A percentile compares a stretch with the other conserved stretches of the same genome.
phyloP scores from a whole-genome alignment of 2,329 filamentous ascomycete species.

The Trichoderma atroviride region DNA sequence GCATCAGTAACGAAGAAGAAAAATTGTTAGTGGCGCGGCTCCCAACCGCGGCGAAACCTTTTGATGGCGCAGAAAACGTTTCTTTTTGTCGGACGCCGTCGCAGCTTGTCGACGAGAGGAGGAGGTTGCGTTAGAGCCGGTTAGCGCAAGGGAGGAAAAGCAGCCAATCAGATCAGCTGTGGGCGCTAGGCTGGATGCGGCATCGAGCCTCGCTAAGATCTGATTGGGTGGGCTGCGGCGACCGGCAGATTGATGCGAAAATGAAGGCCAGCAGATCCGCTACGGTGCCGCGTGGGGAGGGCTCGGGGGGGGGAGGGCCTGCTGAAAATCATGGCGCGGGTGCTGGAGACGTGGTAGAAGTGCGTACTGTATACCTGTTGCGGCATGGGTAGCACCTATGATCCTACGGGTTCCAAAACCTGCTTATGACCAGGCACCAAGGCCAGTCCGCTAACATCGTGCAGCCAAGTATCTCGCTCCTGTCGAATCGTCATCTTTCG shows the following conservation, averaged over 20 bases:
- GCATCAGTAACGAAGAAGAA: background rate
- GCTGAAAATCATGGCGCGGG: background rate
- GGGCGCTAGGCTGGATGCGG: constrained; percentile 13
- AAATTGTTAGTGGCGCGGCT: constrained; percentile 8
- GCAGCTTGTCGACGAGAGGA: constrained; percentile 23
- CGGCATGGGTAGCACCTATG: background rate
- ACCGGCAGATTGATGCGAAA: background rate
- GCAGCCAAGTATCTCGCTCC: background rate
- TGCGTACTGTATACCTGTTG: background rate
- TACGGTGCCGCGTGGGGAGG: background rate
- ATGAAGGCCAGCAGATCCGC: constrained; percentile 3
- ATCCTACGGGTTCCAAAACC: background rate
- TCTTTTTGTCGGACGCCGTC: constrained; percentile 10
- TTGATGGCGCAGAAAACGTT: constrained; percentile 4
- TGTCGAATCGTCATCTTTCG: background rate
- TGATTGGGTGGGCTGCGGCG: constrained; percentile 17
- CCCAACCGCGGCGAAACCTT: background rate
- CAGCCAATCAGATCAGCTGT: constrained; percentile 14
- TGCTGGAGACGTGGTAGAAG: background rate
- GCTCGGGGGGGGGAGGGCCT: background rate
- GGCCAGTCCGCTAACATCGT: background rate
- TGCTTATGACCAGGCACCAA: background rate
- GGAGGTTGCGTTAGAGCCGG: constrained; percentile 26
- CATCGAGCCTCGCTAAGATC: background rate
- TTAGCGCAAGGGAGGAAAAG: constrained; percentile 24